A percentile compares a stretch with the other conserved stretches of the same genome.
Evolutionary conservation across 345 rosid genomes (phyloP).

Genomic region (Theobroma cacao): DNA sequence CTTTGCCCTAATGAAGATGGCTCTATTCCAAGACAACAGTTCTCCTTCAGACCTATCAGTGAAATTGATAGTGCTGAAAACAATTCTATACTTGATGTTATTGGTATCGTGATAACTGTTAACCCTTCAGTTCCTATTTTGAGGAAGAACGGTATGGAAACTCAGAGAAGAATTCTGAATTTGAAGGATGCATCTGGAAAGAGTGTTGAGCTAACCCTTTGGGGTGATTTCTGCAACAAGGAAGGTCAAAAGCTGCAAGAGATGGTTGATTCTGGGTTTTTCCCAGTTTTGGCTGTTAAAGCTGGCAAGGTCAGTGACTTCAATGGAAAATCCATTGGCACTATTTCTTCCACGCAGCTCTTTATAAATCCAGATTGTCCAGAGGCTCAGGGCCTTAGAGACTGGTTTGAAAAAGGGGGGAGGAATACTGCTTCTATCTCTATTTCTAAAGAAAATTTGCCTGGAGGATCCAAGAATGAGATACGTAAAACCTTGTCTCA

Average conservation of each 20-base stretch:
- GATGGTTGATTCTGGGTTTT: slow-evolving; percentile 58
- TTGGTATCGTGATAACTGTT: slow-evolving; percentile 71
- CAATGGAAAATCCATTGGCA: slow-evolving; percentile 81
- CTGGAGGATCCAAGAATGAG: slow-evolving; percentile 57
- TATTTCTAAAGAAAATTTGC: slow-evolving; percentile 68
- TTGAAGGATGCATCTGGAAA: slow-evolving; percentile 79
- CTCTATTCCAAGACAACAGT: slow-evolving; percentile 84
- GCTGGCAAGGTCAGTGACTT: slow-evolving; percentile 87
- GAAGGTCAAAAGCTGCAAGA: slow-evolving; percentile 84
- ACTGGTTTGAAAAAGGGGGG: slow-evolving; percentile 81
- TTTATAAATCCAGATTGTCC: slow-evolving; percentile 80
- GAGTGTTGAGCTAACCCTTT: slow-evolving; percentile 75
- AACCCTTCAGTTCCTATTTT: slow-evolving; percentile 76
- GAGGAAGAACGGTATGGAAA: slow-evolving; percentile 97
- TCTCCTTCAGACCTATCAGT: slow-evolving; percentile 73
- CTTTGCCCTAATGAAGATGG: slow-evolving; percentile 77
- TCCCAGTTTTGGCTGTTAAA: slow-evolving; percentile 80
- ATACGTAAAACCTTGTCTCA: slow-evolving; percentile 65
- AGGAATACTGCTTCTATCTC: slow-evolving; percentile 52
- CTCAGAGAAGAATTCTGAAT: slow-evolving; percentile 77
- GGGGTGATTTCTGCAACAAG: slow-evolving; percentile 91
- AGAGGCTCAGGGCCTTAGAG: slow-evolving; percentile 56
- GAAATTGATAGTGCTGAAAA: slow-evolving; percentile 80
- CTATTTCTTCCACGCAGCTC: slow-evolving; percentile 79
- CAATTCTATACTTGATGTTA: slow-evolving; percentile 69